A percentile compares a stretch with the other conserved stretches of the same genome.
These are phyloP conservation scores for Mollisiaceae sp. DNA, from an alignment of 2,329 filamentous ascomycete genomes.

Conservation along the genomic window DNA sequence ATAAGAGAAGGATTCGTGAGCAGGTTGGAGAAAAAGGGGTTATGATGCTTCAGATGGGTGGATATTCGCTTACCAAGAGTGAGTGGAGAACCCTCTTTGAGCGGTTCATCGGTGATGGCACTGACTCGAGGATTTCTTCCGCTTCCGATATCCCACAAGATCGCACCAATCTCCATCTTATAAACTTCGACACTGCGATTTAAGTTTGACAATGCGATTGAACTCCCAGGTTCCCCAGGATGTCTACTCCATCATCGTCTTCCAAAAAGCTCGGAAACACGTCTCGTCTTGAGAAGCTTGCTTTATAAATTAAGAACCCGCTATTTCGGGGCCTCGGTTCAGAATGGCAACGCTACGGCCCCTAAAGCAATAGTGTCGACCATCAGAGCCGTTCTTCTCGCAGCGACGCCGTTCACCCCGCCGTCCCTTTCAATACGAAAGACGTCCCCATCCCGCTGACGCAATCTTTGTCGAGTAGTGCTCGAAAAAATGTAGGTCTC, in stretches of 20 bases:
- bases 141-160: not conserved
- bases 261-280: not conserved
- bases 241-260: not conserved
- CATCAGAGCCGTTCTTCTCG: not conserved
- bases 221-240: not conserved
- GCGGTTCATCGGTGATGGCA: not conserved
- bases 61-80: not conserved
- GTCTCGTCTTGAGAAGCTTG: not conserved
- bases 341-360: not conserved
- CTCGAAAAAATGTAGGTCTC: not conserved
- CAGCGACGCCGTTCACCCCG: not conserved
- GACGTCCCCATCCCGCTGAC: slow-evolving; percentile 6
- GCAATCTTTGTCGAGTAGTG: slow-evolving; percentile 8
- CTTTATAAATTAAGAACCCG: not conserved
- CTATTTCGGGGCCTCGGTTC: not conserved
- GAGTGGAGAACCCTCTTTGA: not conserved
- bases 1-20: not conserved
- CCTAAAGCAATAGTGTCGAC: not conserved
- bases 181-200: slow-evolving; percentile 1
- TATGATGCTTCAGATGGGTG: not conserved
- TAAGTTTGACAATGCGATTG: not conserved
- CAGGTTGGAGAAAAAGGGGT: not conserved
- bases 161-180: not conserved
- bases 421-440: slow-evolving; percentile 1
- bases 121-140: not conserved